phyloP scores from a whole-genome alignment of 495 filamentous ascomycete genomes.

The Amorphotheca resinae region DNA sequence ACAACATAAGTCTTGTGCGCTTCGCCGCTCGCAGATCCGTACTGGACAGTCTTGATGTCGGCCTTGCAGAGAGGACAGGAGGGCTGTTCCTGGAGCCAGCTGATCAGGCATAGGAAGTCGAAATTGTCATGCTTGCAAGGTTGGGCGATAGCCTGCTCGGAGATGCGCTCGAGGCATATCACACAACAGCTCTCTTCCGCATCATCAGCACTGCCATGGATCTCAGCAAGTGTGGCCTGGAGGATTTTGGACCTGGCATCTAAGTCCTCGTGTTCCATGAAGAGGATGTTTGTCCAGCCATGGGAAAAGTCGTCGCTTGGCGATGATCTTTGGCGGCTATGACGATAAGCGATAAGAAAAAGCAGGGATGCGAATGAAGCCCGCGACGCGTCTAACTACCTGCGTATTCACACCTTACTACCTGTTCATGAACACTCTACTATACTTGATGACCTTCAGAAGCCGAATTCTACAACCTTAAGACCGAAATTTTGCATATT shows the following conservation, averaged over 20 bases:
- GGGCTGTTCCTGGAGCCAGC: conserved; percentile 58
- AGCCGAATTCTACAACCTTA: too few relatives aligned
- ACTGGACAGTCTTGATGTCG: conserved; percentile 53
- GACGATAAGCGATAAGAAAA: neutral
- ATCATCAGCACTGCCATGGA: conserved; percentile 18
- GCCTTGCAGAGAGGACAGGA: conserved; percentile 73
- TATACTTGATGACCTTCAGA: too few relatives aligned
- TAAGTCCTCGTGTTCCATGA: conserved; percentile 15
- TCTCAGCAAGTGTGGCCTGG: conserved; percentile 33
- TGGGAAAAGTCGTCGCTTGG: neutral
- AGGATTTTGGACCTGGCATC: conserved; percentile 33
- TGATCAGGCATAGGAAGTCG: conserved; percentile 73
- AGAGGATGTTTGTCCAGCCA: neutral
- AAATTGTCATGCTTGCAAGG: conserved; percentile 74
- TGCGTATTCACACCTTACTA: too few relatives aligned
- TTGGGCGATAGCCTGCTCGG: conserved; percentile 53
- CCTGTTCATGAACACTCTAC: too few relatives aligned
- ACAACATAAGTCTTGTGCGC: conserved; percentile 41
- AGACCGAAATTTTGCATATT: too few relatives aligned
- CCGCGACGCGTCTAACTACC: too few relatives aligned
- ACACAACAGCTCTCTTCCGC: conserved; percentile 39
- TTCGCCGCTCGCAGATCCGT: conserved; percentile 37
- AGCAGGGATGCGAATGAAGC: too few relatives aligned
- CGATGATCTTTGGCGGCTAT: neutral
- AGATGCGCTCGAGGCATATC: conserved; percentile 64